Percentiles rank a stretch among this genome's conserved stretches.
phyloP scores from a whole-genome alignment of 1,139 yeast genomes.

The Magnusiomyces suaveolens region DNA sequence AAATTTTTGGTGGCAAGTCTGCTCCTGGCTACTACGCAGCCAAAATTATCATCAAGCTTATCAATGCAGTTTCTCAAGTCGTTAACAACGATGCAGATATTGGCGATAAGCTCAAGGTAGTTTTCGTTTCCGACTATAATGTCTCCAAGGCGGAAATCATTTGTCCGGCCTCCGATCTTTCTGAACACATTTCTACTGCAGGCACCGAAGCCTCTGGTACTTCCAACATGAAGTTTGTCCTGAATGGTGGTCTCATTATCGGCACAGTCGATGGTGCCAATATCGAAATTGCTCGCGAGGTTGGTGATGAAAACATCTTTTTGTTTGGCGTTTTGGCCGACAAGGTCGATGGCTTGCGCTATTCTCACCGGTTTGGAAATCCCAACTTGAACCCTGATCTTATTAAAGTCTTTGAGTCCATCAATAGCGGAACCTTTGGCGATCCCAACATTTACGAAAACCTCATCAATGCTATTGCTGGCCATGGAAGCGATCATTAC shows the following conservation, averaged over 20 bases:
- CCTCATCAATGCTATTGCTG: slow-evolving; percentile 54
- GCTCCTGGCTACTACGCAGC: slow-evolving; percentile 98
- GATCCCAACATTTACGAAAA: slow-evolving; percentile 57
- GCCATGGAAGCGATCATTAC: slow-evolving; percentile 63
- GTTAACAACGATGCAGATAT: slow-evolving; percentile 69
- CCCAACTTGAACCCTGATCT: slow-evolving; percentile 45
- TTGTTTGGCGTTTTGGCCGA: slow-evolving; percentile 86
- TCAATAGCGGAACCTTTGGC: slow-evolving; percentile 66
- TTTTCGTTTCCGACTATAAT: slow-evolving; percentile 83
- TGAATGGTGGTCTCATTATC: slow-evolving; percentile 86
- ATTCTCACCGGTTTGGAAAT: slow-evolving; percentile 52
- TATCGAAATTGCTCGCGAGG: slow-evolving; percentile 87
- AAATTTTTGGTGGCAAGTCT: slow-evolving; percentile 86
- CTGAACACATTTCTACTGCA: slow-evolving; percentile 95
- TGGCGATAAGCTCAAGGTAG: slow-evolving; percentile 71
- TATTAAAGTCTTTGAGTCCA: slow-evolving; percentile 52
- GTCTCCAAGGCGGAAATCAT: slow-evolving; percentile 91
- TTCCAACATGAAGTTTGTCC: slow-evolving; percentile 88
- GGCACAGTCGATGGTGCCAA: slow-evolving; percentile 98
- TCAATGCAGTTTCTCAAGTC: slow-evolving; percentile 71
- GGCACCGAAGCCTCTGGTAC: slow-evolving; percentile 98
- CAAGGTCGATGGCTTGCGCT: slow-evolving; percentile 77
- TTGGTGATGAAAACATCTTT: slow-evolving; percentile 88
- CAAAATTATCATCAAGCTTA: slow-evolving; percentile 74
- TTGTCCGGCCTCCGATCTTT: slow-evolving; percentile 80